phyloP scores from a whole-genome alignment of 257 asterid genomes.

The Apocynum venetum region DNA sequence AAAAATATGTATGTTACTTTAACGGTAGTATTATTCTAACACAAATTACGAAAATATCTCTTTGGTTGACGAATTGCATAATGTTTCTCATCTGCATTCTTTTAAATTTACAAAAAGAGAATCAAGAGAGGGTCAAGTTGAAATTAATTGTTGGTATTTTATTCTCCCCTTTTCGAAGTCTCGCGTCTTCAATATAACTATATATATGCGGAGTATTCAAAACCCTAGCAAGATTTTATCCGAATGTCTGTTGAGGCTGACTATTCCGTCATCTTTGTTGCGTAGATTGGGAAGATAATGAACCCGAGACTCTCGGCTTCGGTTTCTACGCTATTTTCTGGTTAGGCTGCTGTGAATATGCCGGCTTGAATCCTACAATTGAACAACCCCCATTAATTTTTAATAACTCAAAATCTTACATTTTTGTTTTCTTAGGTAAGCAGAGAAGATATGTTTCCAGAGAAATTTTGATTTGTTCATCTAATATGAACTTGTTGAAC shows the following conservation, averaged over 20 bases:
- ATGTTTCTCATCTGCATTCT: too few relatives aligned
- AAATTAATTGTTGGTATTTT: too few relatives aligned
- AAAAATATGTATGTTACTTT: too few relatives aligned
- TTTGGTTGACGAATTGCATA: too few relatives aligned
- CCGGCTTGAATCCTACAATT: constrained; percentile 18
- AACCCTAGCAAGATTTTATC: background rate
- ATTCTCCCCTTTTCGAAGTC: background rate
- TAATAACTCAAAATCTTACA: background rate
- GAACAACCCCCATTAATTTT: background rate
- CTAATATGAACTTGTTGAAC: background rate
- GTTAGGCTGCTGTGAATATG: constrained; percentile 18
- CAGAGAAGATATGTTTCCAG: constrained; percentile 1
- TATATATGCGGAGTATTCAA: background rate
- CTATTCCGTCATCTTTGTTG: background rate
- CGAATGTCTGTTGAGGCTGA: background rate
- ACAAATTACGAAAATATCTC: too few relatives aligned
- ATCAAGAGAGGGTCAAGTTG: background rate
- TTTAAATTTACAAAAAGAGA: too few relatives aligned
- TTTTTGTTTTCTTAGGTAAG: constrained; percentile 11
- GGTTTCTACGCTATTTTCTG: constrained; percentile 23
- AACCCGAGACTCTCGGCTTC: constrained; percentile 38
- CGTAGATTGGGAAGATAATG: constrained; percentile 20
- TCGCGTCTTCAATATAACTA: background rate
- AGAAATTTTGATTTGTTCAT: background rate
- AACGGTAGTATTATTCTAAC: too few relatives aligned